A percentile compares a stretch with the other conserved stretches of the same genome.
Conservation (phyloP, 768 basidiomycete genomes). For the Kwoniella europaea region DNA sequence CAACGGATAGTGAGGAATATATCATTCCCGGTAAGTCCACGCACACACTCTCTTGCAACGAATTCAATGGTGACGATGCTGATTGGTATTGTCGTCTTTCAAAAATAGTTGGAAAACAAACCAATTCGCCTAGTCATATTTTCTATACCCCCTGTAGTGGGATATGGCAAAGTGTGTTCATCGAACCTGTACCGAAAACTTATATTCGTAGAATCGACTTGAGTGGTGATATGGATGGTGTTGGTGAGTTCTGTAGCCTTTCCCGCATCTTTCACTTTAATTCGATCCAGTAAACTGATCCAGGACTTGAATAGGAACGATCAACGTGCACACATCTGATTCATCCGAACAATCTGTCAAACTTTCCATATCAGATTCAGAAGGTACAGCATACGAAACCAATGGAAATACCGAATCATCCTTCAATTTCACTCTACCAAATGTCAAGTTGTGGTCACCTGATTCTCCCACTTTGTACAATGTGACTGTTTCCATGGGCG, state of each 20-base stretch:
- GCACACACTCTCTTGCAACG: not conserved
- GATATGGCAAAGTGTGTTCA: slow-evolving; percentile 40
- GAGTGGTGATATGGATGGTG: slow-evolving; percentile 29
- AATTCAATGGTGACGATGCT: not conserved
- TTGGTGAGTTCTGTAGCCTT: slow-evolving; percentile 18
- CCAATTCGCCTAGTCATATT: slow-evolving; percentile 32
- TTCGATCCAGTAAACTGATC: not conserved
- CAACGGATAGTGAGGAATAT: slow-evolving; percentile 25
- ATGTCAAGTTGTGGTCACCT: slow-evolving; percentile 33
- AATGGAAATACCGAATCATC: slow-evolving; percentile 13
- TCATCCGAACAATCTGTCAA: slow-evolving; percentile 11
- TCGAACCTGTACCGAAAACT: slow-evolving; percentile 33
- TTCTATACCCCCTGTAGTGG: slow-evolving; percentile 39
- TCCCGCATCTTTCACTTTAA: no score
- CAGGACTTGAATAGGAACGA: not conserved
- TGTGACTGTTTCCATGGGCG: slow-evolving; percentile 29
- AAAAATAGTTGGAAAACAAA: slow-evolving; percentile 35
- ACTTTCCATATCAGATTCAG: slow-evolving; percentile 9
- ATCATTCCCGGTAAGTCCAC: slow-evolving; percentile 22
- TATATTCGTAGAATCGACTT: slow-evolving; percentile 27
- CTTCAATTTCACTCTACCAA: slow-evolving; percentile 25
- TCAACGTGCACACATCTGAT: slow-evolving; percentile 26
- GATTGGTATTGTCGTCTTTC: not conserved
- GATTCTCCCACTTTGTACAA: slow-evolving; percentile 29
- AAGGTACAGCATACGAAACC: slow-evolving; percentile 14